These are phyloP conservation scores for Boletus pseudo-olivaceus DNA, from an alignment of 768 basidiomycete genomes.

Conservation along the genomic window DNA sequence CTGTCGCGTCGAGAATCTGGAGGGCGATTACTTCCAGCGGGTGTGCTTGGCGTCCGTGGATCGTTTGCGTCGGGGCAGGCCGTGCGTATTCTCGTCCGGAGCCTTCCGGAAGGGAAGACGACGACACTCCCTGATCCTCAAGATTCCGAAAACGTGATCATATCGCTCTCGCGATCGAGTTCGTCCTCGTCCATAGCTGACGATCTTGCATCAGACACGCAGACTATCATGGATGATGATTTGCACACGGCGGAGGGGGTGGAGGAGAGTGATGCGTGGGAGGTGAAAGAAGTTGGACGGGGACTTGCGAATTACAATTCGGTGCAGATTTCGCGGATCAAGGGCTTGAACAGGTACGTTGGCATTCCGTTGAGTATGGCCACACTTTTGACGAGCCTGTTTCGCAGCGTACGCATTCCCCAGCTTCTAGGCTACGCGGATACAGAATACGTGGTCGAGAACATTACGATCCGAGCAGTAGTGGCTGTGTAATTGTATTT, in stretches of 20 bases:
- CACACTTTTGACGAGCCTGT: slow-evolving; percentile 5
- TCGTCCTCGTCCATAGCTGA: slow-evolving; percentile 34
- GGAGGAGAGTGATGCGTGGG: slow-evolving; percentile 52
- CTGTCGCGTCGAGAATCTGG: slow-evolving; percentile 84
- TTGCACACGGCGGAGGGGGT: slow-evolving; percentile 24
- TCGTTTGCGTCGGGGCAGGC: slow-evolving; percentile 94
- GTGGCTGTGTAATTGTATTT: slow-evolving; percentile 48
- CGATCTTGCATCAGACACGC: slow-evolving; percentile 22
- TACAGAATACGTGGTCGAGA: slow-evolving; percentile 95
- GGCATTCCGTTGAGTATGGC: background rate
- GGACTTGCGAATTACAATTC: slow-evolving; percentile 97
- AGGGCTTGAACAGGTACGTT: slow-evolving; percentile 87
- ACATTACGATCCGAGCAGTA: slow-evolving; percentile 71
- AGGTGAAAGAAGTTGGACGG: slow-evolving; percentile 86
- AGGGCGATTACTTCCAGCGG: slow-evolving; percentile 87
- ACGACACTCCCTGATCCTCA: slow-evolving; percentile 22
- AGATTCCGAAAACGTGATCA: slow-evolving; percentile 26
- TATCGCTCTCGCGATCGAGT: slow-evolving; percentile 36
- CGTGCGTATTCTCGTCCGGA: slow-evolving; percentile 71
- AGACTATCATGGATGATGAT: slow-evolving; percentile 33
- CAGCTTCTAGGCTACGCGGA: slow-evolving; percentile 89
- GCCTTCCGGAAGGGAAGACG: slow-evolving; percentile 31
- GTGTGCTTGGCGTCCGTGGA: slow-evolving; percentile 83
- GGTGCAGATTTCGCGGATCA: slow-evolving; percentile 82
- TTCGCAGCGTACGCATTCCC: slow-evolving; percentile 69